phyloP scores from a whole-genome alignment of 225 moss, liverwort and hornwort species.

The Pseudoscleropodium purum region DNA sequence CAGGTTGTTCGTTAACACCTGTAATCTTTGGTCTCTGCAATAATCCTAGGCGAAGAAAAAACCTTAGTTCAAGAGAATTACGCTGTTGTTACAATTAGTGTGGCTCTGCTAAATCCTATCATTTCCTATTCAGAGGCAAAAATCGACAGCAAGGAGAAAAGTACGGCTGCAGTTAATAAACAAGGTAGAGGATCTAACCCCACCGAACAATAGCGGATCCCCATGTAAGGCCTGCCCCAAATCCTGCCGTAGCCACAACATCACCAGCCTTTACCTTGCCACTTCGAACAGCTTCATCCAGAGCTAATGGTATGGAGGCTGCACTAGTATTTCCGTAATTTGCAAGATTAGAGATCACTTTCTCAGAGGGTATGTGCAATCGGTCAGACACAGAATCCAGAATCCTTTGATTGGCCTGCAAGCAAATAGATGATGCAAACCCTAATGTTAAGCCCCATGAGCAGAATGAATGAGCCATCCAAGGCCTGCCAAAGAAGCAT shows the following conservation, averaged over 20 bases:
- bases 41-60: slow-evolving; percentile 1
- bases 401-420: slow-evolving; percentile 97
- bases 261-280: slow-evolving; percentile 82
- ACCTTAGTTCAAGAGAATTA: slow-evolving; percentile 9
- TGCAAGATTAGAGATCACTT: slow-evolving; percentile 81
- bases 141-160: slow-evolving; percentile 1
- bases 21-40: background rate
- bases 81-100: slow-evolving; percentile 21
- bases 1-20: background rate
- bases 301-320: slow-evolving; percentile 88
- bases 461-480: background rate
- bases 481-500: background rate
- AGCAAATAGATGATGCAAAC: background rate
- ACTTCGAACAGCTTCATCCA: slow-evolving; percentile 96
- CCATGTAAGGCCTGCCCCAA: slow-evolving; percentile 98
- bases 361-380: slow-evolving; percentile 72
- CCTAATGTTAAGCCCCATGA: background rate
- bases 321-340: slow-evolving; percentile 99
- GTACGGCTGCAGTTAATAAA: background rate
- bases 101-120: slow-evolving; percentile 4
- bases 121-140: slow-evolving; percentile 2
- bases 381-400: slow-evolving; percentile 84
- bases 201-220: slow-evolving; percentile 95
- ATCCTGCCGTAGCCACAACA: slow-evolving; percentile 85
- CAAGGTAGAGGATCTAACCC: slow-evolving; percentile 35